Evolutionary conservation across 176 grass and related monocot genomes (phyloP).

Genomic region (Oryza coarctata): DNA sequence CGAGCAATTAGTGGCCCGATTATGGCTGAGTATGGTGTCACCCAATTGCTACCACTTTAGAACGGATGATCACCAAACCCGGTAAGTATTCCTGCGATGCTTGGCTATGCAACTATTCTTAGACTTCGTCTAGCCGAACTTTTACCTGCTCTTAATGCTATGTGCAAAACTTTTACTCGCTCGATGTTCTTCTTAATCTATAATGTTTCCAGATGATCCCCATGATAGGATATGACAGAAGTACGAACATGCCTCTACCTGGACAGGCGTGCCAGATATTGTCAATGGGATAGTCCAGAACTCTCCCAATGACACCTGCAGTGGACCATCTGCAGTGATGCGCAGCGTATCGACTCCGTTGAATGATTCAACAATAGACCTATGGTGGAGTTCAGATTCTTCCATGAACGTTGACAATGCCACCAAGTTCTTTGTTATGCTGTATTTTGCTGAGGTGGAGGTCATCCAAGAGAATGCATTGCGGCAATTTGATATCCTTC

Average conservation of each 20-base stretch:
- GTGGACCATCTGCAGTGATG: conserved; percentile 36
- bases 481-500: conserved; percentile 37
- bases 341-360: conserved; percentile 24
- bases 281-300: background rate
- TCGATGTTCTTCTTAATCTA: background rate
- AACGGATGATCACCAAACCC: background rate
- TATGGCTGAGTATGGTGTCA: too few relatives aligned
- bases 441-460: conserved; percentile 39
- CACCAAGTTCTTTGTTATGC: background rate
- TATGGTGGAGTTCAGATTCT: background rate
- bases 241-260: background rate
- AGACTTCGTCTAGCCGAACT: too few relatives aligned
- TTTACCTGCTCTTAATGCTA: too few relatives aligned
- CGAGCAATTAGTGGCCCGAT: too few relatives aligned
- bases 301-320: conserved; percentile 1
- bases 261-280: background rate
- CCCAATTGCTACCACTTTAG: conserved; percentile 27
- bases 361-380: background rate
- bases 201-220: conserved; percentile 39
- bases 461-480: background rate
- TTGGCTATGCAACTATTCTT: background rate
- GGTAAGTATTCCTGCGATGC: background rate
- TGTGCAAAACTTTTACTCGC: background rate
- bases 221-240: conserved; percentile 39
- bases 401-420: background rate